Base-by-base conservation (phyloP, 768 basidiomycete species). In the Mycena rebaudengoi region DNA sequence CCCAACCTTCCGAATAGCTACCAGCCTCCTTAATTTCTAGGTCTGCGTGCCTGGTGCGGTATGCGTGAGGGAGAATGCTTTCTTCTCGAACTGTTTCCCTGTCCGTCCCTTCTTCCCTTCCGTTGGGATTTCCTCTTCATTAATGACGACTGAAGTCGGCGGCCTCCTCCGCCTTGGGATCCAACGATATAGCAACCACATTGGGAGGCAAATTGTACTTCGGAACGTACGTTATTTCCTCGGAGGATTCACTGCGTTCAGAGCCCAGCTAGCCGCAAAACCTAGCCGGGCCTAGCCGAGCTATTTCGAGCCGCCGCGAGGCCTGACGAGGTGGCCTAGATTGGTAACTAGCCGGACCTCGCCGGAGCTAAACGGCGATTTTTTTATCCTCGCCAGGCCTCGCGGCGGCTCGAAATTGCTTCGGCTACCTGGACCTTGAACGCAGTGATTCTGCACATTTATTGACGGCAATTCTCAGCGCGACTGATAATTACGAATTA, bases 401-500 rank as follows among this genome's bases (percentile, higher is more conserved):
- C n/a, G n/a, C n/a, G n/a, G n/a, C n/a, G n/a, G n/a, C n/a, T n/a
- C n/a, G n/a, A n/a, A n/a, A n/a, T n/a, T n/a, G n/a, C n/a, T n/a
- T n/a, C n/a, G n/a, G n/a, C n/a, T n/a, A n/a, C n/a, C n/a, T n/a
- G n/a, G n/a, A n/a, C n/a, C n/a, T n/a, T n/a, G n/a, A n/a, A n/a
- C n/a, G n/a, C n/a, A n/a, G n/a, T n/a, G n/a, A n/a, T n/a, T n/a
- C n/a, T n/a, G n/a, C n/a, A n/a, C n/a, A n/a, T n/a, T n/a, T n/a
- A n/a, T 43, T 52, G 18, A n/a, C 5, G 18, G 16, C 16, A 16
- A 2, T 4, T 29, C 30, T 18, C 37, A 52, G 20, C 35, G 82
- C 81, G 32, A 82, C 81, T 5, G 81, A 82, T 69, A 82, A 81
- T 69, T 70, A 72, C 4, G 82, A 84, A 71, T 71, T 85, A 37